A percentile compares a stretch with the other conserved stretches of the same genome.
Evolutionary conservation across 2,329 filamentous ascomycete species (phyloP).

Genomic region (Decorospora gaudefroyi): DNA sequence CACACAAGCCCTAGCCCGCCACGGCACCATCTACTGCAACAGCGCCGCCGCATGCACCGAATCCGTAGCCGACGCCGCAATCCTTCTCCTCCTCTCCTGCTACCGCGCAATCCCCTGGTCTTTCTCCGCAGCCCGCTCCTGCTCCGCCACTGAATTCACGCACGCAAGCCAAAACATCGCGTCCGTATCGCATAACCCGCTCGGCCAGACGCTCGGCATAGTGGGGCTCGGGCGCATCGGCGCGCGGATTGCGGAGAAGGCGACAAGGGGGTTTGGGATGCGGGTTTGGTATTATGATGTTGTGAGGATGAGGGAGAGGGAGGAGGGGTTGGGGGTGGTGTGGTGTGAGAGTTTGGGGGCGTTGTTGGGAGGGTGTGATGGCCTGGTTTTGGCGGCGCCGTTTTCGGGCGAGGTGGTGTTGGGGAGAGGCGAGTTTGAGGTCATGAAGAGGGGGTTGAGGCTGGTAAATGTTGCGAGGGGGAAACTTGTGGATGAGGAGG

Average conservation of each 20-base stretch:
- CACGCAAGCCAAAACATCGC: slow-evolving; percentile 66
- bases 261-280: slow-evolving; percentile 66
- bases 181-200: slow-evolving; percentile 65
- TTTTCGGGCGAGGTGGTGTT: slow-evolving; percentile 58
- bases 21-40: slow-evolving; percentile 73
- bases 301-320: slow-evolving; percentile 54
- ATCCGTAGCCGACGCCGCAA: slow-evolving; percentile 71
- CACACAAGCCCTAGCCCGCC: slow-evolving; percentile 62
- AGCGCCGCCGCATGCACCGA: slow-evolving; percentile 71
- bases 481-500: slow-evolving; percentile 67
- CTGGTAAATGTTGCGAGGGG: slow-evolving; percentile 71
- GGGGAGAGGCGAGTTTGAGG: slow-evolving; percentile 52
- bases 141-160: slow-evolving; percentile 55
- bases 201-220: slow-evolving; percentile 64
- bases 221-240: slow-evolving; percentile 68
- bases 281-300: slow-evolving; percentile 67
- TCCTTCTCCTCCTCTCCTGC: slow-evolving; percentile 69
- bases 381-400: slow-evolving; percentile 66
- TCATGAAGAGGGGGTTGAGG: slow-evolving; percentile 60
- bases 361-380: slow-evolving; percentile 61
- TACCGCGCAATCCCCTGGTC: slow-evolving; percentile 72
- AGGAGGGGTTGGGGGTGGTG: slow-evolving; percentile 56
- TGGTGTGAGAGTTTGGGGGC: slow-evolving; percentile 58
- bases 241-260: slow-evolving; percentile 61
- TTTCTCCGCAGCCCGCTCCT: slow-evolving; percentile 58